Evolutionary conservation across 352 stramenopile genomes (phyloP).

Genomic region (Pythium brachiatum): DNA sequence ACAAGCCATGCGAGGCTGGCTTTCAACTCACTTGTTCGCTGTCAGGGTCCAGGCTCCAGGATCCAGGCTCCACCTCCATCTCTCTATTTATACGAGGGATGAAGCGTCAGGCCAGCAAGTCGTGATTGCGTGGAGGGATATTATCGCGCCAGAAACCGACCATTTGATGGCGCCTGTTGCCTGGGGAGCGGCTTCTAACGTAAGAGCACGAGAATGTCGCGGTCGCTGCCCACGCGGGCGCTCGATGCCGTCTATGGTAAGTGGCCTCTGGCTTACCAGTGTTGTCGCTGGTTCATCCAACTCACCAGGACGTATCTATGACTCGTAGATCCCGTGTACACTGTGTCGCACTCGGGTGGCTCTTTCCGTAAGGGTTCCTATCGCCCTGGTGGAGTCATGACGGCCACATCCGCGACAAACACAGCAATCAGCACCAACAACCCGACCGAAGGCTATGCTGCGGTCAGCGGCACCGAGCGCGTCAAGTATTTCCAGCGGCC

Average conservation of each 20-base stretch:
- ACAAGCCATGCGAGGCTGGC: neutral
- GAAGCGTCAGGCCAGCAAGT: neutral
- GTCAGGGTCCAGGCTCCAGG: neutral
- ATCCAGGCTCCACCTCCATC: neutral
- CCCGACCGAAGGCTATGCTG: slow-evolving; percentile 31
- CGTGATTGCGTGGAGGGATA: neutral
- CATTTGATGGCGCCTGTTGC: neutral
- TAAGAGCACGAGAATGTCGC: slow-evolving; percentile 40
- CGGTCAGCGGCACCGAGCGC: slow-evolving; percentile 71
- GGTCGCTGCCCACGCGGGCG: slow-evolving; percentile 49
- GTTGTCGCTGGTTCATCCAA: no score
- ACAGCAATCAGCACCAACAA: slow-evolving; percentile 31
- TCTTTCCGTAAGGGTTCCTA: slow-evolving; percentile 50
- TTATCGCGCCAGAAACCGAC: slow-evolving; percentile 3
- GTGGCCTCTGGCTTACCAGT: neutral
- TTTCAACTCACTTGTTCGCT: neutral
- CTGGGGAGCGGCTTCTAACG: neutral
- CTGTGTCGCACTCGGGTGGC: slow-evolving; percentile 62
- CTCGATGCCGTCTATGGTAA: slow-evolving; percentile 81
- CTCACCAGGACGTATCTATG: no score
- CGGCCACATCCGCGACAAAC: slow-evolving; percentile 22
- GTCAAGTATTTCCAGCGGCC: slow-evolving; percentile 90
- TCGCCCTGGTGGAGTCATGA: slow-evolving; percentile 12
- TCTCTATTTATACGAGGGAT: slow-evolving; percentile 3
- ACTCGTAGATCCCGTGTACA: slow-evolving; percentile 64